Conservation (phyloP, 768 basidiomycete genomes). For the Phlebiopsis flavidoalba region DNA sequence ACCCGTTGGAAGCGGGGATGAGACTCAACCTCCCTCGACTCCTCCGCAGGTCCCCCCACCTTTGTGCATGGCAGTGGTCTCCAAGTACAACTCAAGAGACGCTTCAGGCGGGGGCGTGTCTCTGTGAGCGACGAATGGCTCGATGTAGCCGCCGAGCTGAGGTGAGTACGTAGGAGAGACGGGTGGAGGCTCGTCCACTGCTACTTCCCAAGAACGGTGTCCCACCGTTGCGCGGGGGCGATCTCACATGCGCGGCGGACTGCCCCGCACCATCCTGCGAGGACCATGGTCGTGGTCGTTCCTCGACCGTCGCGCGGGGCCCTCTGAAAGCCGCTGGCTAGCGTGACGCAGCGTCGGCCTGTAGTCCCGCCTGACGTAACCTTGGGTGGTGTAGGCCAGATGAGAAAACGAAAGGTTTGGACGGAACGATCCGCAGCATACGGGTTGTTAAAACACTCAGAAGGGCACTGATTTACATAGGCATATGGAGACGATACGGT, state of each 20-base stretch:
- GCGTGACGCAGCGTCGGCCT: slow-evolving; percentile 18
- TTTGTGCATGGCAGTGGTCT: neutral
- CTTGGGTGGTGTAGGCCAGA: slow-evolving; percentile 19
- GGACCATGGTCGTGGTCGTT: slow-evolving; percentile 18
- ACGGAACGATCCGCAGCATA: slow-evolving; percentile 12
- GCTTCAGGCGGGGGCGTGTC: slow-evolving; percentile 20
- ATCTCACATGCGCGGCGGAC: slow-evolving; percentile 15
- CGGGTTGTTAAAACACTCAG: slow-evolving; percentile 11
- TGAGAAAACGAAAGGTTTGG: slow-evolving; percentile 17
- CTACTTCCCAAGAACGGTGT: slow-evolving; percentile 14
- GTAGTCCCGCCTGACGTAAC: slow-evolving; percentile 11
- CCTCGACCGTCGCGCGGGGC: slow-evolving; percentile 12
- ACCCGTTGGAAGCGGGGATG: slow-evolving; percentile 3
- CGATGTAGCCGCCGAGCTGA: slow-evolving; percentile 9
- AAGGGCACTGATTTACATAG: slow-evolving; percentile 6
- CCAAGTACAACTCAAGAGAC: slow-evolving; percentile 17
- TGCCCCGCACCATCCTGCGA: neutral
- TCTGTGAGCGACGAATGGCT: slow-evolving; percentile 9
- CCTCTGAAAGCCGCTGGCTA: slow-evolving; percentile 29
- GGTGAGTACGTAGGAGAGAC: slow-evolving; percentile 3
- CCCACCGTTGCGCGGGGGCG: slow-evolving; percentile 21
- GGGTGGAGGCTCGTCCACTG: slow-evolving; percentile 15
- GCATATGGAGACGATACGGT: no score
- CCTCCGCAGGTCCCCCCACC: neutral
- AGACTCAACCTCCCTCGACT: slow-evolving; percentile 7